phyloP scores from a whole-genome alignment of 2,329 filamentous ascomycete genomes.

The Alternaria gaisen region DNA sequence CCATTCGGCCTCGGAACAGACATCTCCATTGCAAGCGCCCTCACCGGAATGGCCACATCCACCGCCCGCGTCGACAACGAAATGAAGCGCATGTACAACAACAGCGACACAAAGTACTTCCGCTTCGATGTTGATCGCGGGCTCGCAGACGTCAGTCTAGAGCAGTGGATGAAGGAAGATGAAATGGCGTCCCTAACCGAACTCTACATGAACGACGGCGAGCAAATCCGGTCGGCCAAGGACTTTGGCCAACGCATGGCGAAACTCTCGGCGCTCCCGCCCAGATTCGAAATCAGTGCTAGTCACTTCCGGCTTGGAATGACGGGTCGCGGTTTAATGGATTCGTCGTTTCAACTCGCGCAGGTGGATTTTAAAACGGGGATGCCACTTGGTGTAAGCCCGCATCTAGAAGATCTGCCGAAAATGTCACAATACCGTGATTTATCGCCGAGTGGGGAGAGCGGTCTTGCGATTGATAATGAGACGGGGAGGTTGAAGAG shows the following conservation, averaged over 20 bases:
- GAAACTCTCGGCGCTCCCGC: slow-evolving; percentile 48
- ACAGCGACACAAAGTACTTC: slow-evolving; percentile 48
- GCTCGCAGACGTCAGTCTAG: slow-evolving; percentile 49
- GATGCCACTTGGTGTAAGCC: slow-evolving; percentile 36
- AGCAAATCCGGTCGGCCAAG: slow-evolving; percentile 41
- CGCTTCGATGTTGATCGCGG: slow-evolving; percentile 54
- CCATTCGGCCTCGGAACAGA: slow-evolving; percentile 52
- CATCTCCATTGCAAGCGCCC: slow-evolving; percentile 48
- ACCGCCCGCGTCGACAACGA: slow-evolving; percentile 53
- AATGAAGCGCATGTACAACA: slow-evolving; percentile 53
- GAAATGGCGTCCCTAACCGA: slow-evolving; percentile 52
- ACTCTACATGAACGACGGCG: slow-evolving; percentile 51
- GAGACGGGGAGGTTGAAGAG: slow-evolving; percentile 35
- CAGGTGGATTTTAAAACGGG: slow-evolving; percentile 53
- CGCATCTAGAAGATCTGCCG: slow-evolving; percentile 32
- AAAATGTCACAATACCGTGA: slow-evolving; percentile 35
- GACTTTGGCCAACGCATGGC: slow-evolving; percentile 49
- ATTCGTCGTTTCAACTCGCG: slow-evolving; percentile 42
- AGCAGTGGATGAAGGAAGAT: slow-evolving; percentile 54
- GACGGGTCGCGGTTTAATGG: slow-evolving; percentile 38
- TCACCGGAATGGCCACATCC: slow-evolving; percentile 51
- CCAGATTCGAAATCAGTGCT: slow-evolving; percentile 47
- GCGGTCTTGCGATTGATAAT: slow-evolving; percentile 40
- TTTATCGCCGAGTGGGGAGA: slow-evolving; percentile 41
- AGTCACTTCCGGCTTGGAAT: slow-evolving; percentile 47